Percentiles rank a stretch among this genome's conserved stretches.
Evolutionary conservation across 192 early-diverging fungal genomes (phyloP).

Genomic region (Gigaspora rosea): DNA sequence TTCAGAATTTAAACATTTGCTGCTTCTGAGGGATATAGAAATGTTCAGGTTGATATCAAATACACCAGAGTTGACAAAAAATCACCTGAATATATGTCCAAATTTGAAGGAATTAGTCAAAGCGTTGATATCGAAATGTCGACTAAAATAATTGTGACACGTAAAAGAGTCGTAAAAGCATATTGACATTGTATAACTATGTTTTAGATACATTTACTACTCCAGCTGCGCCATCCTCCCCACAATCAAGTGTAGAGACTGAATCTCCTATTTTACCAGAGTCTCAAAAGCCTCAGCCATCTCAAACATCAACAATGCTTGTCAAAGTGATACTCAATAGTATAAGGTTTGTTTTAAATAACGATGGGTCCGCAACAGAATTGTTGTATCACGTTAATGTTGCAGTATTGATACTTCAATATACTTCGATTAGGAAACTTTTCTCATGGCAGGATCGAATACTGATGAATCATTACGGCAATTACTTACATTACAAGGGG

Average conservation of each 20-base stretch:
- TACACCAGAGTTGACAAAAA: constrained; percentile 72
- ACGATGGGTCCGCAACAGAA: constrained; percentile 78
- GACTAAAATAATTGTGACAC: constrained; percentile 77
- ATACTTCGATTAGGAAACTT: constrained; percentile 70
- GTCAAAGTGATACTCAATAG: constrained; percentile 77
- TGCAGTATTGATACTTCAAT: constrained; percentile 59
- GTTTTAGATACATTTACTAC: constrained; percentile 71
- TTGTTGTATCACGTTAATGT: constrained; percentile 74
- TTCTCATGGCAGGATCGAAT: constrained; percentile 41
- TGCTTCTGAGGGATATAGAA: constrained; percentile 41
- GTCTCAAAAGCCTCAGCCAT: background rate
- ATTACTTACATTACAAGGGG: constrained; percentile 83
- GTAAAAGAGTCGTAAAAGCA: constrained; percentile 67
- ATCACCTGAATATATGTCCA: constrained; percentile 72
- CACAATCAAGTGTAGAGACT: constrained; percentile 1
- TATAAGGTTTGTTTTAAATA: constrained; percentile 80
- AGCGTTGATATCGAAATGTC: constrained; percentile 78
- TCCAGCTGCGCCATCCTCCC: constrained; percentile 28
- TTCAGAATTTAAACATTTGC: constrained; percentile 61
- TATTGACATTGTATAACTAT: constrained; percentile 85
- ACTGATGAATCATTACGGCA: constrained; percentile 36
- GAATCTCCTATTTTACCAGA: background rate
- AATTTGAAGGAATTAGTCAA: constrained; percentile 79
- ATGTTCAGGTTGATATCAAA: constrained; percentile 51
- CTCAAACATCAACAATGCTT: constrained; percentile 62